Percentiles rank a stretch among this genome's conserved stretches.
phyloP scores from a whole-genome alignment of 129 eudicot species.

The Gnaphalium uliginosum region DNA sequence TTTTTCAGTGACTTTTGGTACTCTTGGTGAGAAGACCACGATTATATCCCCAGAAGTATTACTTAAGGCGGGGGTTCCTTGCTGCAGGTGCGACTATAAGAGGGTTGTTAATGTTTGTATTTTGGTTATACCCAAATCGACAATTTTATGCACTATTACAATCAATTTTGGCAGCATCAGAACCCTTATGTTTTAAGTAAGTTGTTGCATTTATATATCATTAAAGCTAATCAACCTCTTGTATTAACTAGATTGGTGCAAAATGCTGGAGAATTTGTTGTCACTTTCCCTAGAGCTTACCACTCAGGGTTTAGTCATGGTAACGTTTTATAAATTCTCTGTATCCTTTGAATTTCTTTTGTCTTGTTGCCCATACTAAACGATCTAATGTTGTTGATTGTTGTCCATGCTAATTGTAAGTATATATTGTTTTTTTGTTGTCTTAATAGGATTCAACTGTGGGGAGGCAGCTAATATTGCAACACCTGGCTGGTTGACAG shows the following conservation, averaged over 20 bases:
- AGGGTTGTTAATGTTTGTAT: background rate
- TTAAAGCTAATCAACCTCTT: slow-evolving; percentile 23
- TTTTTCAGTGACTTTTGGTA: slow-evolving; percentile 70
- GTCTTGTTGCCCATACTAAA: background rate
- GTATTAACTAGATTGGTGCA: slow-evolving; percentile 70
- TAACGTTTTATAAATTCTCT: slow-evolving; percentile 24
- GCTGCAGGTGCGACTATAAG: slow-evolving; percentile 65
- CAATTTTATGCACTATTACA: background rate
- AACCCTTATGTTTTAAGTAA: slow-evolving; percentile 6
- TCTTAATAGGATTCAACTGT: slow-evolving; percentile 66
- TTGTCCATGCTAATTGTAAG: background rate
- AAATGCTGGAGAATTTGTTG: slow-evolving; percentile 88
- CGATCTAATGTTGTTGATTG: background rate
- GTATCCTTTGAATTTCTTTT: background rate
- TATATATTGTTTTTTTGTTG: background rate
- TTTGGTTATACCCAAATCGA: background rate
- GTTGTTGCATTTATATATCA: slow-evolving; percentile 3
- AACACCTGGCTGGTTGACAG: slow-evolving; percentile 92
- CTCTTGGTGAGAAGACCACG: slow-evolving; percentile 89
- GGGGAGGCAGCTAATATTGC: slow-evolving; percentile 99
- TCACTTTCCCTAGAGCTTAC: slow-evolving; percentile 95
- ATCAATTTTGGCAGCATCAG: slow-evolving; percentile 8
- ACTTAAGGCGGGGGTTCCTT: slow-evolving; percentile 77
- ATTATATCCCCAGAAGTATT: slow-evolving; percentile 94
- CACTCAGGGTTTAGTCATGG: slow-evolving; percentile 97